These are phyloP conservation scores for Mycogone perniciosa DNA, from an alignment of 2,329 filamentous ascomycete genomes.

Conservation along the genomic window DNA sequence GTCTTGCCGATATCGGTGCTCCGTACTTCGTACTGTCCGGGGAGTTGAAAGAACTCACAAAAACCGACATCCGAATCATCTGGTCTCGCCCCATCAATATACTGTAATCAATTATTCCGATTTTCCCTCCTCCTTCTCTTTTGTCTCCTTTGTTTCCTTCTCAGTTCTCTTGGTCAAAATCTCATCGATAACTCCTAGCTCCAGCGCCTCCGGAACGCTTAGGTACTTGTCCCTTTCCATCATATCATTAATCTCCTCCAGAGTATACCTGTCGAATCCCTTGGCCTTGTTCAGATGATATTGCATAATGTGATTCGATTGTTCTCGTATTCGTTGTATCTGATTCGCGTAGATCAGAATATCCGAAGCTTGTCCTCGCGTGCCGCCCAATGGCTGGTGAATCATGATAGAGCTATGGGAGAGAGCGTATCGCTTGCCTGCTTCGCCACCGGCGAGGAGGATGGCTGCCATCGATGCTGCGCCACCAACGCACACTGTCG, in stretches of 20 bases:
- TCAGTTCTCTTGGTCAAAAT: slow-evolving; percentile 63
- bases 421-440: slow-evolving; percentile 79
- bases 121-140: slow-evolving; percentile 17
- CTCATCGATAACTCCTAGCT: slow-evolving; percentile 87
- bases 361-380: slow-evolving; percentile 62
- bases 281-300: slow-evolving; percentile 74
- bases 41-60: too few species aligned
- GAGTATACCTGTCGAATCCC: slow-evolving; percentile 65
- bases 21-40: background rate
- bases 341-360: slow-evolving; percentile 97
- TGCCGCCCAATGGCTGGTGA: slow-evolving; percentile 82
- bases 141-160: slow-evolving; percentile 27
- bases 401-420: slow-evolving; percentile 97
- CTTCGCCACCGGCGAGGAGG: slow-evolving; percentile 76
- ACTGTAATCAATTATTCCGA: background rate
- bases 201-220: slow-evolving; percentile 78
- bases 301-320: slow-evolving; percentile 86
- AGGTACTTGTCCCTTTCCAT: slow-evolving; percentile 98
- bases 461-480: slow-evolving; percentile 94
- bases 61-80: too few species aligned
- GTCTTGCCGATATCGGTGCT: slow-evolving; percentile 10
- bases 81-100: background rate
- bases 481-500: slow-evolving; percentile 90
- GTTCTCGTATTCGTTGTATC: slow-evolving; percentile 77
- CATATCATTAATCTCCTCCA: slow-evolving; percentile 83